Conservation (phyloP, 192 early-diverging fungal species). For the Backusella parvicylindrica region DNA sequence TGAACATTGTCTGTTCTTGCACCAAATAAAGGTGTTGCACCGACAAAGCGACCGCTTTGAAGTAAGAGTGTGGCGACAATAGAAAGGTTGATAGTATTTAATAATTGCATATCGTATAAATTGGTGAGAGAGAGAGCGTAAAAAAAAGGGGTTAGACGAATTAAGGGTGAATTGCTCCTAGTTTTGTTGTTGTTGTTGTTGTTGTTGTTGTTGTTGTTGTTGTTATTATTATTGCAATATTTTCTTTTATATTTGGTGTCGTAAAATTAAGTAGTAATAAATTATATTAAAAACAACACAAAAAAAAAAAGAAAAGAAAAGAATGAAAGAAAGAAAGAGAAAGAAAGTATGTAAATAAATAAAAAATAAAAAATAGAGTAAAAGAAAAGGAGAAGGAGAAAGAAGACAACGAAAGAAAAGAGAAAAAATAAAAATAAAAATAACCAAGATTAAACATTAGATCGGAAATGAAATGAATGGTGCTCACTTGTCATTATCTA, state of each 20-base stretch:
- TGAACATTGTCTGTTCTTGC: not conserved
- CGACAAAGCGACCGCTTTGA: not conserved
- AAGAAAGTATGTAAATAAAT: not conserved
- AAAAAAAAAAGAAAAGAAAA: not conserved
- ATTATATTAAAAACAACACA: not conserved
- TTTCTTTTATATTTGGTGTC: not conserved
- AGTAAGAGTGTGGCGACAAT: constrained; percentile 6
- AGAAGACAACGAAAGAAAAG: not conserved
- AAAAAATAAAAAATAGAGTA: not conserved
- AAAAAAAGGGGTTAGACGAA: not conserved
- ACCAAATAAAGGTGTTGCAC: constrained; percentile 5
- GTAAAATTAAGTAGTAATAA: not conserved
- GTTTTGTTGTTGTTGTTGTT: not conserved
- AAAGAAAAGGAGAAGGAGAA: not conserved
- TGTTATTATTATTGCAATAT: not conserved
- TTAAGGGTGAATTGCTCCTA: constrained; percentile 1
- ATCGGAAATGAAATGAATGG: not conserved
- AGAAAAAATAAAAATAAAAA: not conserved
- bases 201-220: not conserved
- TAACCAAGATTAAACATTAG: not conserved
- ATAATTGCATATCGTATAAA: constrained; percentile 10
- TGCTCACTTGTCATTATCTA: not conserved
- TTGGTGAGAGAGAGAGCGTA: not conserved
- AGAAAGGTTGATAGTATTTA: not conserved
- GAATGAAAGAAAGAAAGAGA: not conserved